These are phyloP conservation scores for Zasmidium cellare DNA, from an alignment of 2,329 filamentous ascomycete genomes.

Conservation along the genomic window DNA sequence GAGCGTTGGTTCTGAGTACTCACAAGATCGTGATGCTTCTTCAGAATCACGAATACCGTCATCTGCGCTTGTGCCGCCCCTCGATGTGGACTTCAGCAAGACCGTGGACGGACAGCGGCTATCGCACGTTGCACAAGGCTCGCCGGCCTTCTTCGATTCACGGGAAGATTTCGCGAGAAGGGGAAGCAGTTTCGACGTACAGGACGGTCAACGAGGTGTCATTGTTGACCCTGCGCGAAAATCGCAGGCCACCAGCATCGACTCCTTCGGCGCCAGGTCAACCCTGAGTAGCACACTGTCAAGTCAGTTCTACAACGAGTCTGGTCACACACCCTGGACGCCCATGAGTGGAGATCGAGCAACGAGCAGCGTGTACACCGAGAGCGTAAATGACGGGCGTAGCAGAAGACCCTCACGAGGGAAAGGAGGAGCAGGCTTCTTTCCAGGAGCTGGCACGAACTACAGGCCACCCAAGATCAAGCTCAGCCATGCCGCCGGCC, in stretches of 20 bases:
- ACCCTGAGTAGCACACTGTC: constrained; percentile 30
- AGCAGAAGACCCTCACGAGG: constrained; percentile 44
- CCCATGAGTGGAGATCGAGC: constrained; percentile 34
- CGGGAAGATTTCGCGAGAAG: constrained; percentile 39
- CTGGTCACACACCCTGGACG: constrained; percentile 33
- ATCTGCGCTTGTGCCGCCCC: constrained; percentile 69
- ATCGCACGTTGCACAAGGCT: constrained; percentile 67
- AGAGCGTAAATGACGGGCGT: constrained; percentile 45
- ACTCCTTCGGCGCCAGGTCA: constrained; percentile 30
- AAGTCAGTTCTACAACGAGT: constrained; percentile 35
- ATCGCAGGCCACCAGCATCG: constrained; percentile 25
- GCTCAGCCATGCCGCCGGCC: constrained; percentile 24
- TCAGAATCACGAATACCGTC: constrained; percentile 43
- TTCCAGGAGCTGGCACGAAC: constrained; percentile 34
- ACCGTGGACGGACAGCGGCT: constrained; percentile 61
- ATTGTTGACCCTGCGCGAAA: constrained; percentile 32
- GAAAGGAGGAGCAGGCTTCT: constrained; percentile 57
- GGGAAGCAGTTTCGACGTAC: constrained; percentile 22
- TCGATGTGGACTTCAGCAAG: constrained; percentile 56
- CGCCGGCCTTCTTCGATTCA: constrained; percentile 67
- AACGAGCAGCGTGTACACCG: constrained; percentile 47
- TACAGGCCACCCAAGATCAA: constrained; percentile 31
- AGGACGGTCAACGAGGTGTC: constrained; percentile 29
- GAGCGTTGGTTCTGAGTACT: constrained; percentile 52
- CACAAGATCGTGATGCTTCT: constrained; percentile 49